Conservation (phyloP, 345 rosid species). For the Camelina sativa region DNA sequence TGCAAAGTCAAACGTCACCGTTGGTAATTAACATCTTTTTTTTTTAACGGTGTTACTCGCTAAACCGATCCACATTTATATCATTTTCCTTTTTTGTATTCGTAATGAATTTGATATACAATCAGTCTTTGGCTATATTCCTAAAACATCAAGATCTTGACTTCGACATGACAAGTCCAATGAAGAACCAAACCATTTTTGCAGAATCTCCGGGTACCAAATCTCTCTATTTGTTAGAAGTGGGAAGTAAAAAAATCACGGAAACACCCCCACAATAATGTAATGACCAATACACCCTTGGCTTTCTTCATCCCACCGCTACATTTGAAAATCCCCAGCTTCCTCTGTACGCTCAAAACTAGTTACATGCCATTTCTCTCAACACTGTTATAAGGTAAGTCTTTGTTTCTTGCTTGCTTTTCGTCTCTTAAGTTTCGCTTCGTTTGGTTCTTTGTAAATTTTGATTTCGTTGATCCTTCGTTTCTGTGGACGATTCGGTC, state of each 20-base stretch:
- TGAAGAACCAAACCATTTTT: neutral
- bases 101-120: neutral
- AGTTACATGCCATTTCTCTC: neutral
- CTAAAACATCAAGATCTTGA: neutral
- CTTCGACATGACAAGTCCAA: no score
- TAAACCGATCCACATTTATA: neutral
- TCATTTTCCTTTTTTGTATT: neutral
- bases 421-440: neutral
- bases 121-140: neutral
- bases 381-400: constrained; percentile 7
- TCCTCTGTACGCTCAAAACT: neutral
- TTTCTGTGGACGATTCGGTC: constrained; percentile 1
- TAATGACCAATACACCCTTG: constrained; percentile 2
- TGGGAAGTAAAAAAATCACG: neutral
- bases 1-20: neutral
- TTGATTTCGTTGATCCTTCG: neutral
- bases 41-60: neutral
- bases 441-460: neutral
- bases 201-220: neutral
- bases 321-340: neutral
- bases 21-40: neutral
- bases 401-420: neutral
- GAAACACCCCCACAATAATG: neutral
- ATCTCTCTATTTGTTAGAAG: no score
- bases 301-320: neutral